Evolutionary conservation across 2,329 filamentous ascomycete species (phyloP), one percentile per base, ranked within the genome.

Genomic region (Cercospora zeae-maydis): DNA sequence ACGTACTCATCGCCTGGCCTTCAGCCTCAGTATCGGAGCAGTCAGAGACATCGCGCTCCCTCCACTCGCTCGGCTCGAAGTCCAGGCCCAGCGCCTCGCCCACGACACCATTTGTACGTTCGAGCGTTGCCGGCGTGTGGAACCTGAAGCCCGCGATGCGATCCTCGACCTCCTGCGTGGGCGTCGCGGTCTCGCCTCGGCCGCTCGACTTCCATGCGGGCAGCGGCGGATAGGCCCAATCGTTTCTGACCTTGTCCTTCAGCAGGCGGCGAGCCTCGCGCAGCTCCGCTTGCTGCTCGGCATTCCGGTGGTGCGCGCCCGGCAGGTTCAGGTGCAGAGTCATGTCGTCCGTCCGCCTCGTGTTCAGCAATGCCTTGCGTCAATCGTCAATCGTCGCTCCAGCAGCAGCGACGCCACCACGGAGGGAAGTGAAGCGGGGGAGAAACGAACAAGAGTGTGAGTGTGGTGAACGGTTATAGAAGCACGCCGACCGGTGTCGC

Each of bases 141-240:
- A 74, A 72, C 27, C 69, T 63, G 64, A 75, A 74, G 16, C 72
- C 73, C 8, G 71, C 73, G 16, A 74, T 67, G 16, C 60, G 63
- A 24, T 65, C 59, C 54, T 67, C 62, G 10, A 63, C 57, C 13
- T 63, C 67, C 45, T 68, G 64, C 13, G 59, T 67, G 27, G 37
- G 58, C 14, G 57, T 47, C 37, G 36, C 55, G 19, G 55, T 27
- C 56, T 47, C 31, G 49, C 60, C 33, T 10, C 52, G 51, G n/a
- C 63, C 66, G 47, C 61, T 61, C 4, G 69, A 66, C 47, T 63
- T 66, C 58, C 65, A 71, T 45, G 69, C 66, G 9, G 74, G 74
- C 31, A 74, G 64, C 13, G 69, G 58, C 31, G 79, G 78, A 62
- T 77, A 81, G 37, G 75, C 67, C 80, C 80, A 82, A 71, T 82